Evolutionary conservation across 192 early-diverging fungal genomes (phyloP).

Genomic region (Diversispora epigaea): DNA sequence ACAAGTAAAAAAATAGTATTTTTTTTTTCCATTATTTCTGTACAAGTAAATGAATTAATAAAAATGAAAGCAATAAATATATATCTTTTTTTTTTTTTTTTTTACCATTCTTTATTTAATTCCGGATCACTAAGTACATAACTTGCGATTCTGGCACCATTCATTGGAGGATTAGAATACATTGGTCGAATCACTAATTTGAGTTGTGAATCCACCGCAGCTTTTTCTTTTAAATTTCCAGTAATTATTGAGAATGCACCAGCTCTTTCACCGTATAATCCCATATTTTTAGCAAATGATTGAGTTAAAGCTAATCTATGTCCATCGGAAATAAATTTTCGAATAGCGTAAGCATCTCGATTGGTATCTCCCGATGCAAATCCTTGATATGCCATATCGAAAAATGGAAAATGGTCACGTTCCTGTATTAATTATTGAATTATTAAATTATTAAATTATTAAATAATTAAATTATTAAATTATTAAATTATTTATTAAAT

Average conservation of each 20-base stretch:
- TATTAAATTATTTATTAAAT: not conserved
- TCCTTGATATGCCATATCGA: conserved; percentile 99
- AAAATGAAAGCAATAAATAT: too few relatives aligned
- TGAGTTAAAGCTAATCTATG: conserved; percentile 82
- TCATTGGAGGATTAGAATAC: conserved; percentile 98
- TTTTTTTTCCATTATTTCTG: not conserved
- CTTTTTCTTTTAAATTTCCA: conserved; percentile 68
- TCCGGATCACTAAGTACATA: conserved; percentile 75
- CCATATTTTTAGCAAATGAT: conserved; percentile 99
- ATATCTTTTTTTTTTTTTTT: not conserved
- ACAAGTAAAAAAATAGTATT: not conserved
- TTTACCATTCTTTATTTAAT: conserved; percentile 79
- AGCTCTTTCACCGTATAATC: conserved; percentile 97
- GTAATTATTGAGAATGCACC: conserved; percentile 87
- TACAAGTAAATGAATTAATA: not conserved
- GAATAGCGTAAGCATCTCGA: conserved; percentile 90
- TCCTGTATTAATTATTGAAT: conserved; percentile 40
- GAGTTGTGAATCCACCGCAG: conserved; percentile 86
- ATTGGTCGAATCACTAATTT: conserved; percentile 95
- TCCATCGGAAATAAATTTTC: conserved; percentile 84
- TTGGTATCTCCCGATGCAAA: conserved; percentile 92
- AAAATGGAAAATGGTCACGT: conserved; percentile 86
- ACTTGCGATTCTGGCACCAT: conserved; percentile 90
- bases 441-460: not conserved
- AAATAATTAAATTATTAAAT: not conserved